phyloP scores from a whole-genome alignment of 371 early-diverging fungal genomes.

The Mycotypha africana region DNA sequence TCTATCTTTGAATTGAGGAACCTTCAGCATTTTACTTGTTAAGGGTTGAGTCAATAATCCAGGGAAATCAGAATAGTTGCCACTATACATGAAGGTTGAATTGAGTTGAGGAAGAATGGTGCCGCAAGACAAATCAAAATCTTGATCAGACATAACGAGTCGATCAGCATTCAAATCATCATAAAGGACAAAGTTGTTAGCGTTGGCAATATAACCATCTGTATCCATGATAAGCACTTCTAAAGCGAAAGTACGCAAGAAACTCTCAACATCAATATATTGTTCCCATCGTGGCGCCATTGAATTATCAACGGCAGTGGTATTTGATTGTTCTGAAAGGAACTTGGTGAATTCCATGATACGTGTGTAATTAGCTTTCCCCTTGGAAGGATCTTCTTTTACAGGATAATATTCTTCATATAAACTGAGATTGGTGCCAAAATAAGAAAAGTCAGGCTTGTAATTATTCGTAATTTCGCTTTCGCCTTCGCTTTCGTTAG shows the following conservation, averaged over 20 bases:
- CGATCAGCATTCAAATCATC: conserved; percentile 8
- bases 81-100: conserved; percentile 15
- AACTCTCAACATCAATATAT: conserved; percentile 6
- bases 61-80: conserved; percentile 14
- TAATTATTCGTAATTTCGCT: too few relatives aligned
- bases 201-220: conserved; percentile 24
- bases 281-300: conserved; percentile 6
- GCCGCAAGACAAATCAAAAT: conserved; percentile 27
- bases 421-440: conserved; percentile 15
- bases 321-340: conserved; percentile 5
- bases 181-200: conserved; percentile 28
- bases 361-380: conserved; percentile 2
- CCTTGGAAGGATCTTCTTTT: conserved; percentile 3
- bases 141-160: conserved; percentile 21
- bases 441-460: conserved; percentile 11
- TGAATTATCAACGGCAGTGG: background rate
- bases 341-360: conserved; percentile 14
- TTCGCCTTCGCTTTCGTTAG: too few relatives aligned
- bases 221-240: conserved; percentile 6
- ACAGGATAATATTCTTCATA: conserved; percentile 11
- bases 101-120: conserved; percentile 6
- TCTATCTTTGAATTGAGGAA: conserved; percentile 12
- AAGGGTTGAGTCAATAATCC: conserved; percentile 4
- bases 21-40: conserved; percentile 4
- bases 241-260: conserved; percentile 11